A percentile compares a stretch with the other conserved stretches of the same genome.
These are phyloP conservation scores for Cutaneotrichosporon dermatis DNA, from an alignment of 1,284 basidiomycete species.

Conservation along the genomic window DNA sequence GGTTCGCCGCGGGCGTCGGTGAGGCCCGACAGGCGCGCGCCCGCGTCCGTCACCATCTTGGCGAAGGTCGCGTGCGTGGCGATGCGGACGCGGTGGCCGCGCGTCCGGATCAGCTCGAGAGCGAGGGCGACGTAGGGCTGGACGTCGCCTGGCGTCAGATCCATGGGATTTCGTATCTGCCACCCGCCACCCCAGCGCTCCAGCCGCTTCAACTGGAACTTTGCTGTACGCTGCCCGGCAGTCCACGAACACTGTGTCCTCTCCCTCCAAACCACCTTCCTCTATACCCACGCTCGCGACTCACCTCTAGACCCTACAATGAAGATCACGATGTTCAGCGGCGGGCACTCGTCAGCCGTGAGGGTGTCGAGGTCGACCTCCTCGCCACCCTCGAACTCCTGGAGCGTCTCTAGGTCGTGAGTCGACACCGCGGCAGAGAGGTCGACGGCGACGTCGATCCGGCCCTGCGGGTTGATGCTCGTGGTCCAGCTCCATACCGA, in stretches of 20 bases:
- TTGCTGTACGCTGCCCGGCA: no score
- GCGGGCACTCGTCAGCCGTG: constrained; percentile 32
- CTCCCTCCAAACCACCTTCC: no score
- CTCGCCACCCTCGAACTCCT: neutral
- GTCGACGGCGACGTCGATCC: constrained; percentile 4
- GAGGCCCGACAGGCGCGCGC: constrained; percentile 55
- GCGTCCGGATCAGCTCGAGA: constrained; percentile 53
- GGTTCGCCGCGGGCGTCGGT: constrained; percentile 52
- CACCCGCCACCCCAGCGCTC: no score
- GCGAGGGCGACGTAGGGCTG: constrained; percentile 66
- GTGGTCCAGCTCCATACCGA: neutral
- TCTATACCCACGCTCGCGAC: constrained; percentile 13
- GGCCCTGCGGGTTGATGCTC: neutral
- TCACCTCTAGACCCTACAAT: constrained; percentile 61
- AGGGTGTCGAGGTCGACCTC: neutral
- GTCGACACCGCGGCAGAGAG: neutral
- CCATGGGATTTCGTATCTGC: no score
- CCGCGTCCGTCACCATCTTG: constrained; percentile 54
- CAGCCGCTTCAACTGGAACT: no score
- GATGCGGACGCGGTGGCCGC: constrained; percentile 61
- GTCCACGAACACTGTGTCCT: no score
- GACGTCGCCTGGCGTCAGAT: constrained; percentile 56
- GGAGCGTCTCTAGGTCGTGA: no score
- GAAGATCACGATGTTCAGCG: constrained; percentile 62
- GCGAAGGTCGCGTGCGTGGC: constrained; percentile 64